Evolutionary conservation across 2,329 filamentous ascomycete genomes (phyloP).

Genomic region (Triangularia verruculosa): DNA sequence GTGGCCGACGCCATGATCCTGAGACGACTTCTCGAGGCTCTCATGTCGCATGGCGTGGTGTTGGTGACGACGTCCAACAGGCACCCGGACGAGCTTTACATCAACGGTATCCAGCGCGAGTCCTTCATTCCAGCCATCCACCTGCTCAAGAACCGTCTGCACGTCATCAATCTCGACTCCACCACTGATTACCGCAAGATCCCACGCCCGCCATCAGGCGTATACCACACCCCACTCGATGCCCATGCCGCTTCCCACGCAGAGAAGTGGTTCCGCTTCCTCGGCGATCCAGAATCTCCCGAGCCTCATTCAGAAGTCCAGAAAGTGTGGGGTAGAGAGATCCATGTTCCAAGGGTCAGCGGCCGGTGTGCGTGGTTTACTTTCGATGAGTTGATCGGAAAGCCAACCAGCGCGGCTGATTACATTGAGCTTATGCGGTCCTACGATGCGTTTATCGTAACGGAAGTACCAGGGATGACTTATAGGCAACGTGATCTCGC

Average conservation of each 20-base stretch:
- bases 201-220: constrained; percentile 83
- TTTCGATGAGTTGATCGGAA: constrained; percentile 86
- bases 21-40: constrained; percentile 75
- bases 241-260: constrained; percentile 74
- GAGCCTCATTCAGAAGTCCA: constrained; percentile 74
- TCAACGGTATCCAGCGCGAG: constrained; percentile 93
- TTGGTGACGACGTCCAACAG: constrained; percentile 94
- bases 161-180: constrained; percentile 92
- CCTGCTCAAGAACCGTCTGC: constrained; percentile 77
- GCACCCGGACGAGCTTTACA: constrained; percentile 95
- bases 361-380: constrained; percentile 87
- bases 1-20: constrained; percentile 99
- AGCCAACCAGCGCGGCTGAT: constrained; percentile 87
- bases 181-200: constrained; percentile 97
- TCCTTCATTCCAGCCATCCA: constrained; percentile 95
- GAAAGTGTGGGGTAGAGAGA: constrained; percentile 87
- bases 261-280: constrained; percentile 91
- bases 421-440: constrained; percentile 87
- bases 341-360: constrained; percentile 81
- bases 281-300: constrained; percentile 78
- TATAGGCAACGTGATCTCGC: constrained; percentile 82
- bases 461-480: constrained; percentile 89
- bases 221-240: constrained; percentile 89
- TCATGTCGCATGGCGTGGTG: constrained; percentile 97
- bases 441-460: constrained; percentile 91